A percentile compares a stretch with the other conserved stretches of the same genome.
Conservation (phyloP, 371 early-diverging fungal species). For the Mortierella sp. region DNA sequence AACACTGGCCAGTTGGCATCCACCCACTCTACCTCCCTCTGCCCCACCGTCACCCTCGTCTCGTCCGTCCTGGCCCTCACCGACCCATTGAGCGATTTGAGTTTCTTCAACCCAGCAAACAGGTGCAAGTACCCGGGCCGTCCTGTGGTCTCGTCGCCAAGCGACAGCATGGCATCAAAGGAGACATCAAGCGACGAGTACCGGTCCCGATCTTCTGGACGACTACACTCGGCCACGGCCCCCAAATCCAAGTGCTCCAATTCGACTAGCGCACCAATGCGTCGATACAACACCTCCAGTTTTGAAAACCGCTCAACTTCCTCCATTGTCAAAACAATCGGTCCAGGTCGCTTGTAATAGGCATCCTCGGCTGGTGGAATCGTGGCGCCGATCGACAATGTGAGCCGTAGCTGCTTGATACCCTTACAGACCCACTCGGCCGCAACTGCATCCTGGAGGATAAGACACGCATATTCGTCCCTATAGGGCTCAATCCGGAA, state of each 20-base stretch:
- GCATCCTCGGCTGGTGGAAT: not conserved
- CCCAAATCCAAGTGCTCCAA: not conserved
- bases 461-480: not conserved
- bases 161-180: not conserved
- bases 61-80: not conserved
- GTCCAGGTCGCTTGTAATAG: not conserved
- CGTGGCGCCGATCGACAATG: not conserved
- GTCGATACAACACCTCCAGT: not conserved
- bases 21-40: not conserved
- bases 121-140: not conserved
- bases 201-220: not conserved
- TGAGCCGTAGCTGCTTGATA: not conserved
- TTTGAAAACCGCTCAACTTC: not conserved
- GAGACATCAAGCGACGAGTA: not conserved
- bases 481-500: not conserved
- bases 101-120: not conserved
- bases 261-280: not conserved
- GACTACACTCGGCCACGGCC: not conserved
- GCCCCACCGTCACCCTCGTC: slow-evolving; percentile 2
- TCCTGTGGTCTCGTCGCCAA: not conserved
- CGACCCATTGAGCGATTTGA: not conserved
- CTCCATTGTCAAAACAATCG: not conserved
- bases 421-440: not conserved
- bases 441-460: not conserved
- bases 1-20: not conserved